Conservation (phyloP, 1,284 basidiomycete genomes). For the Trametes versicolor region DNA sequence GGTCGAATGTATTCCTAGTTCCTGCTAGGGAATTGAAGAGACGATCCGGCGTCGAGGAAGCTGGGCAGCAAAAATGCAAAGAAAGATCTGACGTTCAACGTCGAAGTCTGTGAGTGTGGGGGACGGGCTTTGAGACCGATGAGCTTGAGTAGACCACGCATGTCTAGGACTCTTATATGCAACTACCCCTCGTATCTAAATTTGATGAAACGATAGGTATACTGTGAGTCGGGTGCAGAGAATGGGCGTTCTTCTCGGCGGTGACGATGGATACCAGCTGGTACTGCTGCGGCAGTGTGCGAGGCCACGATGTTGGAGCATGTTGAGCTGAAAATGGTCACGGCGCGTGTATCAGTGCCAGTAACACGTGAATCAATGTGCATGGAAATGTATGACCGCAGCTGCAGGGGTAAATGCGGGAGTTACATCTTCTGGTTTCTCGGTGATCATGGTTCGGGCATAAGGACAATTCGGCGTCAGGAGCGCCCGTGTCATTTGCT, state of each 20-base stretch:
- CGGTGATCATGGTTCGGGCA: constrained; percentile 1
- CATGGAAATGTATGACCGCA: neutral
- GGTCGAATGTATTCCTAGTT: neutral
- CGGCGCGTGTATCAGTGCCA: neutral
- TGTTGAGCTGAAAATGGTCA: no score
- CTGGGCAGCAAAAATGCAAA: constrained; percentile 1
- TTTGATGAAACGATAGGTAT: neutral
- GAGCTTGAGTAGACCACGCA: constrained; percentile 1
- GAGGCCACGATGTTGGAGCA: no score
- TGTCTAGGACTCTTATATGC: neutral
- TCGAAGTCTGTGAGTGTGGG: neutral
- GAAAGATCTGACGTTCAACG: constrained; percentile 14
- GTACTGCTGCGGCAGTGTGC: neutral
- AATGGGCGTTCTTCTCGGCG: neutral
- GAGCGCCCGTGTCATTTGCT: neutral
- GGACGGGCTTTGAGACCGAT: constrained; percentile 4
- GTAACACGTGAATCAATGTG: neutral
- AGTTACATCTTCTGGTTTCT: neutral
- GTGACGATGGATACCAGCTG: neutral
- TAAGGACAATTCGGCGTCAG: no score
- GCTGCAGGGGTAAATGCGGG: neutral
- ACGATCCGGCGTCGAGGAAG: constrained; percentile 4
- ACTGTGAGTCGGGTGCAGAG: neutral
- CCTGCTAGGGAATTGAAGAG: neutral
- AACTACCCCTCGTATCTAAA: neutral